These are phyloP conservation scores for Chlamydomonas asymmetrica DNA, from an alignment of 139 green algal genomes.

Conservation along the genomic window DNA sequence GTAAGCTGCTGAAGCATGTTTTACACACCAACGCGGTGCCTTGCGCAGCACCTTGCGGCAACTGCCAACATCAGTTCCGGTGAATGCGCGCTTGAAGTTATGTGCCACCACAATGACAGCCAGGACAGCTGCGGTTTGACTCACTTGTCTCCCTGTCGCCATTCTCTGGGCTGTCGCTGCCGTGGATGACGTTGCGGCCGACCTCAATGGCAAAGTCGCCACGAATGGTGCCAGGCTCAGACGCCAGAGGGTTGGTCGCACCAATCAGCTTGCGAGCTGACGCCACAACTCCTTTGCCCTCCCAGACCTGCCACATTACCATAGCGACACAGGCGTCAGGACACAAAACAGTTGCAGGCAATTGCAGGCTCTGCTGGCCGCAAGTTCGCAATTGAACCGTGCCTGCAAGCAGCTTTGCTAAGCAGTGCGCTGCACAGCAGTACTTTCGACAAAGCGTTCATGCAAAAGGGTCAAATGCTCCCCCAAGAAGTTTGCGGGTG, in stretches of 20 bases:
- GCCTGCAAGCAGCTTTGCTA: no score
- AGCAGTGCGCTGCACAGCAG: no score
- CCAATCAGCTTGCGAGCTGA: conserved; percentile 91
- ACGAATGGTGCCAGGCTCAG: conserved; percentile 94
- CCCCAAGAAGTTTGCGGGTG: no score
- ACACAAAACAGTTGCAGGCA: background rate
- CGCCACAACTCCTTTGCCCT: conserved; percentile 93
- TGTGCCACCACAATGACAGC: background rate
- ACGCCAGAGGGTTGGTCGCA: conserved; percentile 91
- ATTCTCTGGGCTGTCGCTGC: conserved; percentile 88
- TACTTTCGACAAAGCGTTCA: no score
- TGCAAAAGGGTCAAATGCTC: no score
- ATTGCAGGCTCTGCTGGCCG: background rate
- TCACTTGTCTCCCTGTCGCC: conserved; percentile 87
- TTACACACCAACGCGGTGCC: background rate
- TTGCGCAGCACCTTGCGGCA: background rate
- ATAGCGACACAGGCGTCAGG: background rate
- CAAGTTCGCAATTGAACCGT: background rate
- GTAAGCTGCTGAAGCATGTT: no score
- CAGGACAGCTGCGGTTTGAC: background rate
- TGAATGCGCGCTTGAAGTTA: background rate
- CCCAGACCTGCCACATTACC: conserved; percentile 76
- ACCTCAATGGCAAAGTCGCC: conserved; percentile 84
- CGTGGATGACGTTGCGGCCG: conserved; percentile 95
- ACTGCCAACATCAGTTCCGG: background rate